Evolutionary conservation across 768 basidiomycete species (phyloP), one percentile per base, ranked within the genome.

Genomic region (Erythrobasidium yunnanense): DNA sequence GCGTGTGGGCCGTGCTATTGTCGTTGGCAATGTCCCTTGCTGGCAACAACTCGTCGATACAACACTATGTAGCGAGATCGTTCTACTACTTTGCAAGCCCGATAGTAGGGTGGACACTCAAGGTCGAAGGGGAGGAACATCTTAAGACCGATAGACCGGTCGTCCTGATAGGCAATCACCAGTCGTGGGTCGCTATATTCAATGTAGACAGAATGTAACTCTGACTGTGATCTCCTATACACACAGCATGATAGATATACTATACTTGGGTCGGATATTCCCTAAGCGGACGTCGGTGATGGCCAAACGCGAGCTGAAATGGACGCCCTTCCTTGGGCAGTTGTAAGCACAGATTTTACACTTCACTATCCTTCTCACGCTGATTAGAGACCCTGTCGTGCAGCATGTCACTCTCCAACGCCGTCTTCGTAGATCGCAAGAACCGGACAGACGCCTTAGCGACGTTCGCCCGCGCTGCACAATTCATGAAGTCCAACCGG

Each of bases 271-370:
- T 70, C 87, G 89, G 71, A 80, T 90, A 70, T 87, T 95, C 78
- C 93, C 90, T 13, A 81, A 81, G 70, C 82, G 82, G 68, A 81
- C 88, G 4, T 82, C 86, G 46, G 92, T 99, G 74, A 88, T 92
- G 84, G 85, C 91, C 20, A 99, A 99, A 81, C 85, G 86, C 72
- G 87, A 89, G 51, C 78, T 97, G 34, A 84, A 86, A 70, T 93
- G 81, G 80, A 79, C 83, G 0, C 95, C 95, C 1, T 66, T 83
- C 20, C 81, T 97, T 17, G 93, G 93, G 0, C 88, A 88, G 67
- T 97, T 85, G 60, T 63, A 79, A 86, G 76, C 75, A 29, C 55
- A 74, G 63, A 29, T 20, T 34, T 1, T 13, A 7, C 46, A 34
- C n/a, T n/a, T n/a, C n/a, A n/a, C 62, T 53, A 4, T 54, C 23